Base-by-base conservation (phyloP, 345 rosid species). In the Ailanthus altissimus region DNA sequence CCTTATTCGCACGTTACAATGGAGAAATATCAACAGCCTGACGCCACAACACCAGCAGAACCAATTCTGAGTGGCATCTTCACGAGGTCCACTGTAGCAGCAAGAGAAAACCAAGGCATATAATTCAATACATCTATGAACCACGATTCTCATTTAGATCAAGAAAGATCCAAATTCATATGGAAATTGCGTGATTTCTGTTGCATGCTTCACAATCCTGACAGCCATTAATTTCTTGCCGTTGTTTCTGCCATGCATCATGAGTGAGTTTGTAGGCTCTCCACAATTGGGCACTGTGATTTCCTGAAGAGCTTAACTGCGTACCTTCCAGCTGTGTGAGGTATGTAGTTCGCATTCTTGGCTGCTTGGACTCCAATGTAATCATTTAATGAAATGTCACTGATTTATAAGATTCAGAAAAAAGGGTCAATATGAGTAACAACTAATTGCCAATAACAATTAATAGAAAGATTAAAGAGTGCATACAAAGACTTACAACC, bases 1-100 rank as follows among this genome's bases (percentile, higher is more conserved):
- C 98, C 67, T 90, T 94, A 77, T 93, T 93, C 8, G 90, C 97
- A 45, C 92, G 90, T 46, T 94, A 84, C n/a, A 93, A 74, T 4
- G 98, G 97, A 16, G 94, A 90, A 78, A 93, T 89, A 88, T 91
- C 97, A 20, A 93, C 97, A 3, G 97, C 98, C 88, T 93, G 97
- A 54, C 94, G 89, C 79, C 97, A 91, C 97, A 80, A 89, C 94
- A 83, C 97, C 97, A 79, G 96, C 96, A 51, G 94, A 91, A 5
- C 97, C 97, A 73, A 93, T 93, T 25, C 94, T n/a, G 85, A 5
- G 97, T 91, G 1, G 97, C 94, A 83, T 91, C 98, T 80, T 93
- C 97, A 62, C 94, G 88, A 0, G 97, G 98, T 23, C 97, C 94
- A 78, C 97, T 91, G 81, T 23, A 32, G 23, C 54, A 64, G 12